Base-by-base conservation (phyloP, 306 rosid species). In the Sindora glabra region DNA sequence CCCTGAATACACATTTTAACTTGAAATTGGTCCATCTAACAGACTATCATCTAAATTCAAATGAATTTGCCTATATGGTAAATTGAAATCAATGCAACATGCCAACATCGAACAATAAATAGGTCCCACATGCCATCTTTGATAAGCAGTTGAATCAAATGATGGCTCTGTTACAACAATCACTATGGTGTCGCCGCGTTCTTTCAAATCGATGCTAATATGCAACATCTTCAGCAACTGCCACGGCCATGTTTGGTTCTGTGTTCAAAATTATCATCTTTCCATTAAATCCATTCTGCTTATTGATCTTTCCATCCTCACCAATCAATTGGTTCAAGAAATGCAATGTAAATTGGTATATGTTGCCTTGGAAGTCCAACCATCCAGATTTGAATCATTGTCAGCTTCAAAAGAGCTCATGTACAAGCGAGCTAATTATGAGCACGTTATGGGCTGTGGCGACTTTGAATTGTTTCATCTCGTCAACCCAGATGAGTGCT, bases 401-500 rank as follows among this genome's bases (percentile, higher is more conserved):
- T 49, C 74, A 9, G 80, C 41, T 2, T 59, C 83, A 18, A 96
- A 87, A 45, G 96, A 83, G 52, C 69, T 85, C 3, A 79, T 85
- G 95, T 87, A 85, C 38, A 91, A 87, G 96, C 72, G 96, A 49
- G 91, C 90, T 0, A 86, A 88, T 53, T 92, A 79, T 27, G 98
- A 92, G 59, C 96, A 92, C 74, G 92, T 92, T 21, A 84, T 92
- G 17, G 98, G 98, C 3, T 73, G 77, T 36, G 86, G 75, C 0
- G 96, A 89, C 61, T 84, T 87, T 23, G 96, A 92, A 69, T 89
- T 96, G 15, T 89, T 92, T 63, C 94, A 92, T 18, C 95, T 92
- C 18, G 79, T 92, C 4, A 92, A 84, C 87, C 96, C 94, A 52
- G 96, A 84, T 76, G 90, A 83, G 82, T 84, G 67, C 61, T 77